Evolutionary conservation across 805 yeast species (phyloP), one percentile per base, ranked within the genome.

Genomic region (Metschnikowia henanensis): DNA sequence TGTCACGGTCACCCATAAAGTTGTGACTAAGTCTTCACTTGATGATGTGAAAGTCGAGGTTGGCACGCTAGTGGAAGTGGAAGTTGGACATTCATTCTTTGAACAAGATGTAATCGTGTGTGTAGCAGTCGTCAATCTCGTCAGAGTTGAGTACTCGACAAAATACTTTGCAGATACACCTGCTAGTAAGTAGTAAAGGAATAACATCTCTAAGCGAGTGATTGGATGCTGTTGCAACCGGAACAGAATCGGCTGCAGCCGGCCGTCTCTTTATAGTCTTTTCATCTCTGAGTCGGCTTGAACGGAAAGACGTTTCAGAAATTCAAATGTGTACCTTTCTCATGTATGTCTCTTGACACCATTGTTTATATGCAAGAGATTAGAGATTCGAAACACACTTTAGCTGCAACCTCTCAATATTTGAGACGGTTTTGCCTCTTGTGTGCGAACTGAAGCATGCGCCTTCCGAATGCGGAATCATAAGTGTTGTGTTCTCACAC

Each of bases 121-220:
- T 17, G 28, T 20, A 12, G n/a, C 28, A 3, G 37, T 25, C 7
- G 35, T 20, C 4, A 35, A 12, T 17, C 30, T 35, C 6, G 17
- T 23, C 18, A 6, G 25, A 10, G 41, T 44, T 5, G 33, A 13
- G 21, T 22, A n/a, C 10, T 26, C 30, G 7, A 37, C 20, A 6
- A 38, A 38, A 23, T 25, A 34, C 13, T 32, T 43, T 4, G 49
- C 49, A 13, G 37, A 26, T n/a, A 28, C 49, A 20, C 33, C 19
- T 16, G 35, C 32, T 21, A 46, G 33, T 25, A 37, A 43, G 17
- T 35, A 39, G 33, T 35, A 36, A 17, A 43, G 13, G 42, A 40
- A 40, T 22, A 42, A 42, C 50, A 46, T 46, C 34, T 34, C 21
- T 20, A 22, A 41, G 25, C 44, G 39, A 41, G 29, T 35, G 44